Base-by-base conservation (phyloP, 495 filamentous ascomycete species). In the Xylaria palmicola region DNA sequence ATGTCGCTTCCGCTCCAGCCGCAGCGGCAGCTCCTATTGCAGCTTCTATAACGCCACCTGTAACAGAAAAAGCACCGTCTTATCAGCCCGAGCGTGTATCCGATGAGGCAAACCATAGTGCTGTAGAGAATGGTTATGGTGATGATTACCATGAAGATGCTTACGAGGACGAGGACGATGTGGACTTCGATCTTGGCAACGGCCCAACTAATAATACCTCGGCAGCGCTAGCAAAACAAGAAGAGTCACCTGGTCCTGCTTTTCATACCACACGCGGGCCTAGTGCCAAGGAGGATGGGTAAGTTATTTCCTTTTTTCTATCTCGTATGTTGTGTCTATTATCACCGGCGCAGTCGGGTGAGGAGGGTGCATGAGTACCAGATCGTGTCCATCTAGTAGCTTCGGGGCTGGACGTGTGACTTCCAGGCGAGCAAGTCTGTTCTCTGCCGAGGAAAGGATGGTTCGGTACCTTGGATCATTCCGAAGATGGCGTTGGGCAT, bases 221-320 rank as follows among this genome's bases (percentile, higher is more conserved):
- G 6, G 71, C 75, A 20, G 58, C 68, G 13, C 69, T 29, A 72
- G 78, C 50, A 64, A 74, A 77, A 30, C 70, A 75, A 6, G 71
- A 74, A 40, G 65, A 67, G 6, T 62, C 59, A 4, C 59, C 50
- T 6, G 60, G 51, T 6, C 53, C 71, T 32, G 64, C 66, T 6
- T 75, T 70, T 51, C 71, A 72, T 44, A 66, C 70, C n/a, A 61
- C 68, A 26, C 72, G 77, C 70, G 69, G 86, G 74, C 69, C 90
- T 69, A 76, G 91, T 66, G 92, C 96, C 51, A 98, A 98, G 77
- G 94, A 98, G 86, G 94, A 98, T 73, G 94, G 94, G 94, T 98
- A 88, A 97, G 95, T 92, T 50, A 19, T 49, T 66, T 62, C 51
- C 27, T 60, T 65, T 49, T 74, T 67, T 71, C 67, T 70, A 59